Conservation (phyloP, 257 asterid species). For the Jacaranda mimosifolia region DNA sequence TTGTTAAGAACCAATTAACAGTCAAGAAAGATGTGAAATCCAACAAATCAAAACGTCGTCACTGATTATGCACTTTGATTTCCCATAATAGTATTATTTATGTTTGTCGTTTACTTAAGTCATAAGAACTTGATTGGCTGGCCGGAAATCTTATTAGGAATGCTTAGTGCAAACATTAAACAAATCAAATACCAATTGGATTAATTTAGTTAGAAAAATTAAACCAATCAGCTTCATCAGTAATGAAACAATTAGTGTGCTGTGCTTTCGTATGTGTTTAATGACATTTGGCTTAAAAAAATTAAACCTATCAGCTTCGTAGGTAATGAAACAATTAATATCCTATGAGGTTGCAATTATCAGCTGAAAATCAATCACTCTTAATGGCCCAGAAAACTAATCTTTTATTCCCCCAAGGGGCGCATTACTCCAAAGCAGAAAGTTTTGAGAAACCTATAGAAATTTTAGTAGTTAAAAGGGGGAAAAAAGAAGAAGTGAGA, state of each 20-base stretch:
- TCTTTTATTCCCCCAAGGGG: neutral
- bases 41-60: slow-evolving; percentile 21
- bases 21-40: neutral
- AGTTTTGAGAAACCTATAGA: slow-evolving; percentile 6
- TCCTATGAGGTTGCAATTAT: neutral
- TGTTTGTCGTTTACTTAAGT: neutral
- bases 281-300: neutral
- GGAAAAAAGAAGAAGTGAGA: neutral
- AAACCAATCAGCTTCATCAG: slow-evolving; percentile 27
- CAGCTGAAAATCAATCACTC: neutral
- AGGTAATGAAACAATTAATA: slow-evolving; percentile 23
- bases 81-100: neutral
- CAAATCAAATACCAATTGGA: neutral
- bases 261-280: too few species aligned
- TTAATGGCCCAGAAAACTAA: neutral
- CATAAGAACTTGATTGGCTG: slow-evolving; percentile 32
- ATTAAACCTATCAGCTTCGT: slow-evolving; percentile 21
- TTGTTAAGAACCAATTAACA: slow-evolving; percentile 20
- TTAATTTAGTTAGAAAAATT: slow-evolving; percentile 15
- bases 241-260: slow-evolving; percentile 26
- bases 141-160: slow-evolving; percentile 28
- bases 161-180: neutral
- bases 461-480: neutral
- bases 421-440: slow-evolving; percentile 19
- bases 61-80: slow-evolving; percentile 15